phyloP scores from a whole-genome alignment of 768 basidiomycete species.

The Trametes meyenii region DNA sequence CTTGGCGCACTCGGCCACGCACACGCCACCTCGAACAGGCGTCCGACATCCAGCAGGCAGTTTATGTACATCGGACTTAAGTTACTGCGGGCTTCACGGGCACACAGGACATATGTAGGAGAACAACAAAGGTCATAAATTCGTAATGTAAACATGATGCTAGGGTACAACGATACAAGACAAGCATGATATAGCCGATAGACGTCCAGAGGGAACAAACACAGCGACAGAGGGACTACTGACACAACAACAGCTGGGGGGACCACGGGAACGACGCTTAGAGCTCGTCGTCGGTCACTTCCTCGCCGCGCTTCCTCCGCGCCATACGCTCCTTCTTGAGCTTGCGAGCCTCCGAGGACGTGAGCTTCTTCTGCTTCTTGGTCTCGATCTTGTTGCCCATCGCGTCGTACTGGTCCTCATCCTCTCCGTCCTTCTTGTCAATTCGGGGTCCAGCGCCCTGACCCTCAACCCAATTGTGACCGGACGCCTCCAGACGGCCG shows the following conservation, averaged over 20 bases:
- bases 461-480: slow-evolving; percentile 99
- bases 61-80: neutral
- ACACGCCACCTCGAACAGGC: neutral
- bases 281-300: slow-evolving; percentile 62
- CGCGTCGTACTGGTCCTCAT: slow-evolving; percentile 91
- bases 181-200: slow-evolving; percentile 24
- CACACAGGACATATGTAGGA: neutral
- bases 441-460: slow-evolving; percentile 95
- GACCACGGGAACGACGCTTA: slow-evolving; percentile 32
- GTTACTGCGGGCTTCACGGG: no score
- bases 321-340: slow-evolving; percentile 97
- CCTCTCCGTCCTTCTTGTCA: slow-evolving; percentile 90
- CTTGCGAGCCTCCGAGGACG: slow-evolving; percentile 82
- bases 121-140: slow-evolving; percentile 21
- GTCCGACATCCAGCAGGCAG: neutral
- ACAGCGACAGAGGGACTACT: slow-evolving; percentile 29
- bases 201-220: slow-evolving; percentile 28
- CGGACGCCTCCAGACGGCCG: slow-evolving; percentile 93
- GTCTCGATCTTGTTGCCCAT: slow-evolving; percentile 96
- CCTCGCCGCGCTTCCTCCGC: slow-evolving; percentile 85
- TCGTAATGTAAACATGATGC: slow-evolving; percentile 27
- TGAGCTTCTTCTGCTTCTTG: slow-evolving; percentile 87
- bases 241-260: slow-evolving; percentile 21
- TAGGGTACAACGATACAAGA: slow-evolving; percentile 31
- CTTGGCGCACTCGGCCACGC: slow-evolving; percentile 13